Base-by-base conservation (phyloP, 2,329 filamentous ascomycete genomes). In the Beauveria asiatica region DNA sequence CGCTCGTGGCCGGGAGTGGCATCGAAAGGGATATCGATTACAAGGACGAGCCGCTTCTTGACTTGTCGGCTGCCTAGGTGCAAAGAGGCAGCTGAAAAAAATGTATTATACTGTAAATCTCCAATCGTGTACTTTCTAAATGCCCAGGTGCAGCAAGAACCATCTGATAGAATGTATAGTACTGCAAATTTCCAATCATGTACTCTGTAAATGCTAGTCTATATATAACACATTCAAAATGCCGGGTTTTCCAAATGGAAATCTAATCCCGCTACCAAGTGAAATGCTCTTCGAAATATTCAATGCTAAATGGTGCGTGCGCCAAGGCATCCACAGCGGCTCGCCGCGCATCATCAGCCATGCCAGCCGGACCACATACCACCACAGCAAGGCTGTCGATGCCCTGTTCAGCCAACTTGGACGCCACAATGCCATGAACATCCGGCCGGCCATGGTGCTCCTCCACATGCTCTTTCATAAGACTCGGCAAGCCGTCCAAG, bases 281-380 rank as follows among this genome's bases (percentile, higher is more conserved):
- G 41, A 78, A 78, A 5, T 70, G 74, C 64, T 78, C 76, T 30
- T 78, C 73, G 59, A 76, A 77, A 42, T 77, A 78, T 13, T 77
- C 73, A 57, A 76, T 63, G 23, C 63, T 56, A 8, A 63, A 65
- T 9, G 63, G 64, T 0, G 69, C 68, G 6, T 62, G 62, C 1
- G 62, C 63, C 19, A 78, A 61, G 16, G 69, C 64, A 2, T 68
- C 65, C 0, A 73, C 69, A 0, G 75, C 74, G 0, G 74, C 72
- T 50, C 63, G 64, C 46, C 77, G 66, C 3, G 75, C 69, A 33
- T 77, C 74, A 61, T 80, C 77, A 0, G 74, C 75, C 76, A 80
- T 76, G 41, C 66, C 69, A 2, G 70, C 73, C 11, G 77, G 77
- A 0, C 77, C 77, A 60, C 77, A 80, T 0, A 74, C 74, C 13